A percentile compares a stretch with the other conserved stretches of the same genome.
Conservation (phyloP, 805 yeast genomes). For the Monosporozyma unispora region DNA sequence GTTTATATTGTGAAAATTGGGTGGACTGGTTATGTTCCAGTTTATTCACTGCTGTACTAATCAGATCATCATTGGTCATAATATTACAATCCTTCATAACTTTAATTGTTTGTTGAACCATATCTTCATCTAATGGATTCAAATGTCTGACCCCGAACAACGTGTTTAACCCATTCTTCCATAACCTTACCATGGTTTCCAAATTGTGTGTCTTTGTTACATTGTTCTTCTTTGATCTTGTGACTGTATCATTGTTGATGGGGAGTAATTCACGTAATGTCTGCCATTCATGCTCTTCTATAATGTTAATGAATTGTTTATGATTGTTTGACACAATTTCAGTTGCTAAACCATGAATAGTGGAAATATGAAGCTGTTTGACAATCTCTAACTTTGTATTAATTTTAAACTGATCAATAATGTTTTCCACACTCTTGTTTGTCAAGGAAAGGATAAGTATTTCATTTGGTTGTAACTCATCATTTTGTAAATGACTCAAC, state of each 20-base stretch:
- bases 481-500: slow-evolving; percentile 34
- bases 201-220: not conserved
- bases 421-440: slow-evolving; percentile 53
- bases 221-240: not conserved
- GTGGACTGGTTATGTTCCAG: not conserved
- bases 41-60: slow-evolving; percentile 11
- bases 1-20: slow-evolving; percentile 21
- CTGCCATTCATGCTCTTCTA: slow-evolving; percentile 51
- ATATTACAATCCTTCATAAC: slow-evolving; percentile 31
- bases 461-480: slow-evolving; percentile 39
- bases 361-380: slow-evolving; percentile 36
- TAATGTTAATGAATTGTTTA: slow-evolving; percentile 31
- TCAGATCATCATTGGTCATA: slow-evolving; percentile 26
- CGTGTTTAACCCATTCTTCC: not conserved
- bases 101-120: slow-evolving; percentile 5
- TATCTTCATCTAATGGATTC: not conserved
- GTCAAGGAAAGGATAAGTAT: slow-evolving; percentile 60
- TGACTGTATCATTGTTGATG: not conserved
- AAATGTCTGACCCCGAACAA: not conserved
- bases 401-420: slow-evolving; percentile 22
- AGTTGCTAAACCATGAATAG: slow-evolving; percentile 59
- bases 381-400: slow-evolving; percentile 16
- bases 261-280: slow-evolving; percentile 17
- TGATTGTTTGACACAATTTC: slow-evolving; percentile 34
- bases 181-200: not conserved